These are phyloP conservation scores for Mortierella sp. DNA, from an alignment of 371 early-diverging fungal species.

Conservation along the genomic window DNA sequence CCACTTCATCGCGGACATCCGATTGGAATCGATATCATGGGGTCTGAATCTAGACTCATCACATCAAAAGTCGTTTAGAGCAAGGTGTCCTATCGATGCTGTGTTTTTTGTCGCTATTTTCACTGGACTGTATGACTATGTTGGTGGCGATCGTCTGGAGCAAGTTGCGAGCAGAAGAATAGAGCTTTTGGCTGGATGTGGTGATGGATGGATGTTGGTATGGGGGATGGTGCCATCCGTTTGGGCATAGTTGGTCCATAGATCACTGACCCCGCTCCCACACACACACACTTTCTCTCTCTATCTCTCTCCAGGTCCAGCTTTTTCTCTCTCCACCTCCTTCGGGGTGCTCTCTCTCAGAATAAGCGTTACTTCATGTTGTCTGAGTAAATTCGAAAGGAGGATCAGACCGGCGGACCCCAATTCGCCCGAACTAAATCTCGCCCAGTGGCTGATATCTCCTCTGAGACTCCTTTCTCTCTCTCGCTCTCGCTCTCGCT, in stretches of 20 bases:
- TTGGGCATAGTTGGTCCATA: background rate
- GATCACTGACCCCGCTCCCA: background rate
- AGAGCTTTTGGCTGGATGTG: background rate
- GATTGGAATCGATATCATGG: too few relatives aligned
- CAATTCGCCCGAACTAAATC: background rate
- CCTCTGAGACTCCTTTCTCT: too few relatives aligned
- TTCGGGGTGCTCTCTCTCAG: background rate
- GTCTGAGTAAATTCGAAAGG: background rate
- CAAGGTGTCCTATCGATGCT: too few relatives aligned
- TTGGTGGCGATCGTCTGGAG: too few relatives aligned
- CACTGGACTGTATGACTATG: too few relatives aligned
- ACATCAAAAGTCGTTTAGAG: too few relatives aligned
- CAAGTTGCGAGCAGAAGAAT: too few relatives aligned
- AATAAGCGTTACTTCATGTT: background rate
- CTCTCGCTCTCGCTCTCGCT: too few relatives aligned
- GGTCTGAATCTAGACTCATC: too few relatives aligned
- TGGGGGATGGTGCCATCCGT: constrained; percentile 3
- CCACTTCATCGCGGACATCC: too few relatives aligned
- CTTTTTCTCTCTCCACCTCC: background rate
- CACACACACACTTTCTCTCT: constrained; percentile 7
- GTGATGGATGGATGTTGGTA: constrained; percentile 37
- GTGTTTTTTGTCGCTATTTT: too few relatives aligned
- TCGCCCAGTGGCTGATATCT: background rate
- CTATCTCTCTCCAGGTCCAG: background rate
- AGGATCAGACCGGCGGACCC: background rate